Percentiles rank a stretch among this genome's conserved stretches.
phyloP scores from a whole-genome alignment of 768 basidiomycete genomes.

The Kondoa subrosea region DNA sequence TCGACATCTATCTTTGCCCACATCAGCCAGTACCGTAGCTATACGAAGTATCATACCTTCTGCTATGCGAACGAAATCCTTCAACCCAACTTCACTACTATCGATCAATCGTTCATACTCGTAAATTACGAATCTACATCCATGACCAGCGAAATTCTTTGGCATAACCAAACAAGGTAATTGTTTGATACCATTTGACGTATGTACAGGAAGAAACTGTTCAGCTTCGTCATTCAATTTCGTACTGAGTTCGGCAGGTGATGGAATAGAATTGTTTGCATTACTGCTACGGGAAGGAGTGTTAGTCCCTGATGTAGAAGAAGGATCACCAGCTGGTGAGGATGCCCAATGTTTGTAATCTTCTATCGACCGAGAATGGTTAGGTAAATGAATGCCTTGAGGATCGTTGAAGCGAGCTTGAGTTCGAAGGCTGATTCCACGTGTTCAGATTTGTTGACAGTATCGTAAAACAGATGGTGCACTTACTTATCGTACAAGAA shows the following conservation, averaged over 20 bases:
- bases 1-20: slow-evolving; percentile 75
- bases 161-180: slow-evolving; percentile 45
- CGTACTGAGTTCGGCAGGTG: slow-evolving; percentile 31
- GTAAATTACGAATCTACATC: slow-evolving; percentile 37
- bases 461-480: neutral
- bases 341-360: slow-evolving; percentile 54
- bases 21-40: neutral
- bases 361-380: slow-evolving; percentile 58
- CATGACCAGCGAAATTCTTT: slow-evolving; percentile 53
- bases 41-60: slow-evolving; percentile 4
- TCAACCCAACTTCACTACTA: slow-evolving; percentile 65
- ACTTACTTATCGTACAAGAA: slow-evolving; percentile 15
- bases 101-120: slow-evolving; percentile 79
- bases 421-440: slow-evolving; percentile 44
- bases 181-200: slow-evolving; percentile 15
- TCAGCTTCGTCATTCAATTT: slow-evolving; percentile 24
- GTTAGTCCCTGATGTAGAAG: slow-evolving; percentile 26
- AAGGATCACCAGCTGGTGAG: neutral
- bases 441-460: neutral
- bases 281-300: slow-evolving; percentile 7
- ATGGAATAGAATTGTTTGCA: slow-evolving; percentile 26
- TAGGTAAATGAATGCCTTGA: slow-evolving; percentile 65
- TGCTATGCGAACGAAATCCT: slow-evolving; percentile 12
- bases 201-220: slow-evolving; percentile 25
- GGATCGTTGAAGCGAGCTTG: slow-evolving; percentile 88